Conservation (phyloP, 331 rosid genomes). For the Phaseolus coccineus region DNA sequence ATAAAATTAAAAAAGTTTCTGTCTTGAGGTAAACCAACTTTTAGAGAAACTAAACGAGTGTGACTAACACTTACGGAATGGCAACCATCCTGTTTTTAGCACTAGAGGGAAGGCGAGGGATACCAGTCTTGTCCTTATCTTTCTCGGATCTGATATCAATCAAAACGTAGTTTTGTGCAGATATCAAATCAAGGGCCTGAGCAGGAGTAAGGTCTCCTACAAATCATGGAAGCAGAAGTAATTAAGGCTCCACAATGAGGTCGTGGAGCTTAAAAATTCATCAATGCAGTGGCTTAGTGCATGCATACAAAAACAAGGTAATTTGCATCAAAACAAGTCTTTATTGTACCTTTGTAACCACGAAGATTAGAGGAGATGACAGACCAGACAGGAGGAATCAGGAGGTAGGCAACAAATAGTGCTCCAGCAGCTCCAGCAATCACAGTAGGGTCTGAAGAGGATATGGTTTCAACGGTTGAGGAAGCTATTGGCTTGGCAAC, state of each 20-base stretch:
- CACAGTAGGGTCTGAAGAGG: constrained; percentile 80
- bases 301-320: constrained; percentile 23
- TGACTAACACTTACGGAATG: constrained; percentile 75
- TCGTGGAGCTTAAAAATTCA: constrained; percentile 24
- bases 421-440: constrained; percentile 84
- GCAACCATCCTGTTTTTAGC: constrained; percentile 75
- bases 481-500: constrained; percentile 87
- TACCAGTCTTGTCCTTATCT: constrained; percentile 87
- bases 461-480: constrained; percentile 69
- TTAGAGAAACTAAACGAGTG: not conserved
- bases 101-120: constrained; percentile 92
- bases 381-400: constrained; percentile 89
- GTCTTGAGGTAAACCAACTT: not conserved
- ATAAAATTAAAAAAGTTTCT: too few relatives aligned
- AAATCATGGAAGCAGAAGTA: constrained; percentile 39
- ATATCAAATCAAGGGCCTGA: constrained; percentile 87
- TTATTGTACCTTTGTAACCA: constrained; percentile 79
- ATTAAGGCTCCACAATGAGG: not conserved
- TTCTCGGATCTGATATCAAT: constrained; percentile 86
- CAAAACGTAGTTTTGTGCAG: constrained; percentile 63
- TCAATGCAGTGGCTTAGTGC: constrained; percentile 10
- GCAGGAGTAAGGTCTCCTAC: constrained; percentile 89
- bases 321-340: constrained; percentile 26
- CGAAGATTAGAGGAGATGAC: constrained; percentile 71
- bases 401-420: constrained; percentile 67